phyloP scores from a whole-genome alignment of 306 rosid genomes.

The Quercus variabilis region DNA sequence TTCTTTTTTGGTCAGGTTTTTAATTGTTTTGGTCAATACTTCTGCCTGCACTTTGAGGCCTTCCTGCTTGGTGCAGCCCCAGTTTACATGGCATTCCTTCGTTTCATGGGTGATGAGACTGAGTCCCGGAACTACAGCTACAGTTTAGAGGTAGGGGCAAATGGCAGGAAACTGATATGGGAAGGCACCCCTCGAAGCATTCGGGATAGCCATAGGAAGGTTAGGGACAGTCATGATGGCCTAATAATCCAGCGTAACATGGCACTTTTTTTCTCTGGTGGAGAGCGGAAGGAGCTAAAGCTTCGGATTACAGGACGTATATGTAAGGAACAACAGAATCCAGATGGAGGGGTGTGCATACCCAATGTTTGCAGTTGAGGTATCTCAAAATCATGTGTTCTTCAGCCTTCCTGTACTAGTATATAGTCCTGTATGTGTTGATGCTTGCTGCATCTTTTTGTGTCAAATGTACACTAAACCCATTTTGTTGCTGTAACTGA shows the following conservation, averaged over 20 bases:
- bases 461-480: not conserved
- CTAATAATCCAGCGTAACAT: constrained; percentile 31
- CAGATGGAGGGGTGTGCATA: constrained; percentile 1
- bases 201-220: constrained; percentile 22
- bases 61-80: constrained; percentile 41
- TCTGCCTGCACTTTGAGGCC: constrained; percentile 43
- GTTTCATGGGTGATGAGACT: constrained; percentile 29
- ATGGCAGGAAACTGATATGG: constrained; percentile 29
- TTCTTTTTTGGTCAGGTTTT: constrained; percentile 8
- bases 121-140: constrained; percentile 28
- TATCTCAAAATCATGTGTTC: not conserved
- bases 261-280: constrained; percentile 32
- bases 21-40: constrained; percentile 21
- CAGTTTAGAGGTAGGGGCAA: constrained; percentile 38
- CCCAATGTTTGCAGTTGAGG: constrained; percentile 1
- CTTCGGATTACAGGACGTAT: constrained; percentile 25
- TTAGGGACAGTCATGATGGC: constrained; percentile 25
- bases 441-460: not conserved
- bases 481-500: not conserved
- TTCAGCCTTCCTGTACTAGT: no score
- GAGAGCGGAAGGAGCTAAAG: constrained; percentile 32
- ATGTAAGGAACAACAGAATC: constrained; percentile 18
- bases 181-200: constrained; percentile 33
- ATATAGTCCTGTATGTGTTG: not conserved
- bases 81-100: constrained; percentile 30